phyloP scores from a whole-genome alignment of 495 filamentous ascomycete species.

The Bathelium albidoporum region DNA sequence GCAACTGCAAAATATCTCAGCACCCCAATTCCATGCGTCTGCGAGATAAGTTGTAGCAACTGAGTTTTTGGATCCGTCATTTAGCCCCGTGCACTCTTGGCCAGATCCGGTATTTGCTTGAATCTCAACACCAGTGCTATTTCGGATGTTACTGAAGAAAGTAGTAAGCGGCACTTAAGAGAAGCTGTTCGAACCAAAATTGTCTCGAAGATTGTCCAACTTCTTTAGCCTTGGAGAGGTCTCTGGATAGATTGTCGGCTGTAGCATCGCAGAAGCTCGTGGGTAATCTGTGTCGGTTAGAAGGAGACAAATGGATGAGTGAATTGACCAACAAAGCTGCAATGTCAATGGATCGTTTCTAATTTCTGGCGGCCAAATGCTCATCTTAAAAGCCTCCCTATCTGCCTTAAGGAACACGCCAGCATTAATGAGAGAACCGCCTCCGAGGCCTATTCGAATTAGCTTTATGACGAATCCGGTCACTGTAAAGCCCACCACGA shows the following conservation, averaged over 20 bases:
- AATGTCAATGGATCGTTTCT: not conserved
- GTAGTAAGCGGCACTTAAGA: not conserved
- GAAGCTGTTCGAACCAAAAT: not conserved
- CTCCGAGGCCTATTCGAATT: not conserved
- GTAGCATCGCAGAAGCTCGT: not conserved
- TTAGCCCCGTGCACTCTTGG: not conserved
- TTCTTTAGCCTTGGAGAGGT: not conserved
- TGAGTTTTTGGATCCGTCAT: not conserved
- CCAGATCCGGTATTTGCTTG: not conserved
- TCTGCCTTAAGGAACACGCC: not conserved
- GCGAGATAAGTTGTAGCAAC: conserved; percentile 1
- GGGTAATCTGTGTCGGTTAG: not conserved
- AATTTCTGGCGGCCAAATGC: not conserved
- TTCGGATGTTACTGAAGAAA: not conserved
- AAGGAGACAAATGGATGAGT: not conserved
- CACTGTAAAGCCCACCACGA: not conserved
- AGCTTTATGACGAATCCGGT: not conserved
- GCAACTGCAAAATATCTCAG: not conserved
- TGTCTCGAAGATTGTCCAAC: not conserved
- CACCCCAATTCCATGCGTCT: not conserved
- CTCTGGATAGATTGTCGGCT: not conserved
- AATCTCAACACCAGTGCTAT: not conserved
- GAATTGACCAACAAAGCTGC: not conserved
- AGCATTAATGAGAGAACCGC: not conserved
- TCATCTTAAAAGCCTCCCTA: not conserved